Percentiles rank a stretch among this genome's conserved stretches.
These are phyloP conservation scores for Suhomyces yuchorum DNA, from an alignment of 1,139 yeast species.

Conservation along the genomic window DNA sequence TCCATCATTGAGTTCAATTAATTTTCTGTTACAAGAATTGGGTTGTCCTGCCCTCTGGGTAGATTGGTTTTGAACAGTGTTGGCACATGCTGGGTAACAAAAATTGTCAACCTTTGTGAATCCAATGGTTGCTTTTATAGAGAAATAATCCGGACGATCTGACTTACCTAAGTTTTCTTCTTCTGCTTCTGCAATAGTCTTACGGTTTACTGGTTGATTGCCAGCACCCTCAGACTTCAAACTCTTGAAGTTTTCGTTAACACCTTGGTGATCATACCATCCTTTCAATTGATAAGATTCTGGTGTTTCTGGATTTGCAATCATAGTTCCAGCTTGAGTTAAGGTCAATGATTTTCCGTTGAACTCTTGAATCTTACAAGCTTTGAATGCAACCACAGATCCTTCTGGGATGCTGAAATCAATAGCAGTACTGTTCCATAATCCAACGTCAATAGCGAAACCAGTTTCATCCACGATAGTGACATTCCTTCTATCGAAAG, in stretches of 20 bases:
- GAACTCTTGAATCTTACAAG: constrained; percentile 86
- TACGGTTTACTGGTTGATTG: constrained; percentile 52
- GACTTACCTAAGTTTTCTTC: constrained; percentile 68
- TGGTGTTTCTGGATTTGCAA: constrained; percentile 82
- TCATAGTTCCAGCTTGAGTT: constrained; percentile 74
- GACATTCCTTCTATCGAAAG: constrained; percentile 88
- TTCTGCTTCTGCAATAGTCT: constrained; percentile 66
- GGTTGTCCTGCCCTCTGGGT: constrained; percentile 20
- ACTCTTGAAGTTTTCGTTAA: constrained; percentile 60
- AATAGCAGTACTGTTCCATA: constrained; percentile 88
- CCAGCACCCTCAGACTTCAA: constrained; percentile 46
- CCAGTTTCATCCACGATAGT: constrained; percentile 84
- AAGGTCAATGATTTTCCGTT: constrained; percentile 84
- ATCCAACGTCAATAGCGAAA: constrained; percentile 72
- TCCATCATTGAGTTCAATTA: constrained; percentile 69
- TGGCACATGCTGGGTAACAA: constrained; percentile 88
- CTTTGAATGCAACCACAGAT: constrained; percentile 88
- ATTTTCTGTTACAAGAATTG: constrained; percentile 77
- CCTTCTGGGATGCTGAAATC: constrained; percentile 77
- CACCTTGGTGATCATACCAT: constrained; percentile 89
- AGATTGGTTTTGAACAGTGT: constrained; percentile 37
- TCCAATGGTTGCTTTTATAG: constrained; percentile 70
- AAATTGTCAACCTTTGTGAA: constrained; percentile 73
- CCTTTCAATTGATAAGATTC: constrained; percentile 90
- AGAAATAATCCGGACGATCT: constrained; percentile 78